Conservation (phyloP, 2,329 filamentous ascomycete species). For the Paracoccidioides brasiliensis region DNA sequence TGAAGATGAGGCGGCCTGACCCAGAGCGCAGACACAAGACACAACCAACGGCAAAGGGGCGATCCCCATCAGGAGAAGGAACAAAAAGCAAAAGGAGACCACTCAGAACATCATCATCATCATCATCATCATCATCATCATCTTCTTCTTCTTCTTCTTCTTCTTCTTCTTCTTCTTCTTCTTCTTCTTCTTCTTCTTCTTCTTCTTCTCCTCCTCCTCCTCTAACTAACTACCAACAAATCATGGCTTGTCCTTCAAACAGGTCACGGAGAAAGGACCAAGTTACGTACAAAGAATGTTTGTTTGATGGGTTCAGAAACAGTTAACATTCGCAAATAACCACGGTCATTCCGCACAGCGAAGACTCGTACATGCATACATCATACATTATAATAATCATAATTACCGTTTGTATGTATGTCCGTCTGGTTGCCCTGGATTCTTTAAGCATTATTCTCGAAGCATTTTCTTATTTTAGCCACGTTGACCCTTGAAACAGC, state of each 20-base stretch:
- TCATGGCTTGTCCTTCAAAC: not conserved
- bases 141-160: not conserved
- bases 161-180: not conserved
- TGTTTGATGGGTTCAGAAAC: not conserved
- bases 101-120: too few relatives aligned
- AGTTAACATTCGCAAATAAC: not conserved
- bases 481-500: not conserved
- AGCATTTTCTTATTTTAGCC: not conserved
- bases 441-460: not conserved
- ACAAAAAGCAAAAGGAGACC: not conserved
- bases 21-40: not conserved
- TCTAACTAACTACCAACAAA: not conserved
- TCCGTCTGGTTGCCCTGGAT: not conserved
- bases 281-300: not conserved
- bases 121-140: too few relatives aligned
- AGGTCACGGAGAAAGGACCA: not conserved
- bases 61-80: not conserved
- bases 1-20: not conserved
- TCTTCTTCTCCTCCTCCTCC: not conserved
- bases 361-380: not conserved
- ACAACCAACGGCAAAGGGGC: not conserved
- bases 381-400: too few relatives aligned
- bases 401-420: not conserved
- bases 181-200: not conserved
- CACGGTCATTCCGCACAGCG: not conserved